phyloP scores from a whole-genome alignment of 2,329 filamentous ascomycete species.

The Sodiomyces alkalinus region DNA sequence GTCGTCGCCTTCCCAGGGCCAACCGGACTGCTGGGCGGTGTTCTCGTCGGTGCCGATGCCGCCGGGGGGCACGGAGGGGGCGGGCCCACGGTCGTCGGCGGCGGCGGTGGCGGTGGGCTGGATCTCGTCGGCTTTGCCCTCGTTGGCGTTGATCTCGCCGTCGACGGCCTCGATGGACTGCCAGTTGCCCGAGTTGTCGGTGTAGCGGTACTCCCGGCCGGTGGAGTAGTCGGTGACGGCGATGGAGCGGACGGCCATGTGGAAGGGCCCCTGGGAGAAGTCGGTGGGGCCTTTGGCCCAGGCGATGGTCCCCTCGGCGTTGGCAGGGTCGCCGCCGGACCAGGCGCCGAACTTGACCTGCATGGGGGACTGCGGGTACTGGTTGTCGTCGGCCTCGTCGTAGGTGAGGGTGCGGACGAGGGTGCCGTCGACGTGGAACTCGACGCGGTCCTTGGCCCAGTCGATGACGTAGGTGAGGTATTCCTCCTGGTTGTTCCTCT shows the following conservation, averaged over 20 bases:
- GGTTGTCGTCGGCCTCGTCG: constrained; percentile 49
- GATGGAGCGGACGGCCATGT: constrained; percentile 68
- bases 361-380: constrained; percentile 95
- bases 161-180: constrained; percentile 67
- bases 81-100: constrained; percentile 44
- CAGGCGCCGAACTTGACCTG: constrained; percentile 83
- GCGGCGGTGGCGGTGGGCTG: constrained; percentile 40
- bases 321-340: constrained; percentile 77
- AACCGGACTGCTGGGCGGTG: constrained; percentile 42
- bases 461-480: constrained; percentile 85
- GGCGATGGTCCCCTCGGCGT: constrained; percentile 65
- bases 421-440: constrained; percentile 71
- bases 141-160: constrained; percentile 58
- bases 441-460: constrained; percentile 74
- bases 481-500: constrained; percentile 49
- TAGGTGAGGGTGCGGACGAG: constrained; percentile 63
- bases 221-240: constrained; percentile 85
- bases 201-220: constrained; percentile 70
- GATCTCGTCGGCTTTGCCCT: constrained; percentile 34
- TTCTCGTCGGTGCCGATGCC: constrained; percentile 45
- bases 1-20: constrained; percentile 50
- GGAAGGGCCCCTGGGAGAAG: constrained; percentile 70
- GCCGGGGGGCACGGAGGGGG: constrained; percentile 54
- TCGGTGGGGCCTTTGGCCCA: constrained; percentile 83
- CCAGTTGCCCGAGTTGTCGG: constrained; percentile 65